Evolutionary conservation across 1,284 basidiomycete species (phyloP), one percentile per base, ranked within the genome.

Genomic region (Moesziomyces antarcticus): DNA sequence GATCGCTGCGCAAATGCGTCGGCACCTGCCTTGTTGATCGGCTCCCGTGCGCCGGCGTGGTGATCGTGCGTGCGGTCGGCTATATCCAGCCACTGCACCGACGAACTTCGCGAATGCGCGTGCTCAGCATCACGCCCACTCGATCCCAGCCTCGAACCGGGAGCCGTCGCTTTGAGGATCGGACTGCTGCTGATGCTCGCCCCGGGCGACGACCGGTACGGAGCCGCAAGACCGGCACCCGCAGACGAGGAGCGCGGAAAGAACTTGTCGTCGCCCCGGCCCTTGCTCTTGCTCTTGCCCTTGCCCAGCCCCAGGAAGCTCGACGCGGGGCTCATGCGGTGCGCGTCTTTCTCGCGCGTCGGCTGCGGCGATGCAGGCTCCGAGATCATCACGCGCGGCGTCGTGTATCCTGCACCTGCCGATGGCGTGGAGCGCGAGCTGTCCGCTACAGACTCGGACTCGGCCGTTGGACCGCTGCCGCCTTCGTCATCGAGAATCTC

Each of bases 41-140:
- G 70, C 16, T 0, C 25, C 30, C 57, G 1, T 10, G 24, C 25
- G 40, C 45, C 14, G 3, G 35, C 8, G 1, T 54, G 53, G 18
- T 51, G 64, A 9, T 67, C 67, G 44, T 75, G 59, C 1, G 56
- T 50, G 7, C 37, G 16, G 35, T 65, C 64, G 37, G 72, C 66
- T 40, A 77, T 69, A 40, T 77, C 75, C 20, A 75, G 61, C 75
- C 75, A 77, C 48, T 77, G 75, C 4, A 77, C 67, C 2, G 67
- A 71, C 4, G 62, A 67, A 9, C 46, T 47, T 7, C 55, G 50
- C 42, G 21, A 51, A 25, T 59, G 56, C 20, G 27, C 46, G n/a
- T 35, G 25, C 9, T 46, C 54, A 3, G 24, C 44, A 24, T 57
- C 52, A 5, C 25, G 30, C 13, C 62, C 18, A n/a, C 51, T 44